Percentiles rank a stretch among this genome's conserved stretches.
Conservation (phyloP, 2,329 filamentous ascomycete species). For the Fusarium clavum region DNA sequence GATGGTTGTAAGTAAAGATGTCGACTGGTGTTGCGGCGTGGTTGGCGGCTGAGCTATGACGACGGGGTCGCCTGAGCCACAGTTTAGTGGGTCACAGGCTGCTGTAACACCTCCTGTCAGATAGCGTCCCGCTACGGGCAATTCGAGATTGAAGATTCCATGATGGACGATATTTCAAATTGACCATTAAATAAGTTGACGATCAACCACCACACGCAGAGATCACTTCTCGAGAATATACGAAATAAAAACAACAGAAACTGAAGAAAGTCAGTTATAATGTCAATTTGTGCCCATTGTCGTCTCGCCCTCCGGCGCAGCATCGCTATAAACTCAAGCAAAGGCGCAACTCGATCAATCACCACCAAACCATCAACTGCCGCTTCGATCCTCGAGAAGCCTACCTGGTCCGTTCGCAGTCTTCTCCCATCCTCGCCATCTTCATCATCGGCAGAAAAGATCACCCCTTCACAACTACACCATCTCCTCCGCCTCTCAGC, state of each 20-base stretch:
- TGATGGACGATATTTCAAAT: neutral
- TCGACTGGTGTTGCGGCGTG: conserved; percentile 28
- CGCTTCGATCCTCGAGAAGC: conserved; percentile 70
- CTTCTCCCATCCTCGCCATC: conserved; percentile 67
- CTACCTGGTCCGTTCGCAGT: conserved; percentile 85
- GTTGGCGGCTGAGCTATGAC: conserved; percentile 44
- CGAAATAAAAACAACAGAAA: neutral
- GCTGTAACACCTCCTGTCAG: neutral
- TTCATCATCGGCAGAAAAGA: conserved; percentile 52
- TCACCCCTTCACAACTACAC: conserved; percentile 76
- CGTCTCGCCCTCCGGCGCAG: conserved; percentile 45
- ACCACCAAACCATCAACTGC: conserved; percentile 32
- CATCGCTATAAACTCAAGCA: conserved; percentile 12
- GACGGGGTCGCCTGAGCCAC: conserved; percentile 44
- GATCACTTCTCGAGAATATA: neutral
- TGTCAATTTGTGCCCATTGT: conserved; percentile 50
- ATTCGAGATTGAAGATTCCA: conserved; percentile 18
- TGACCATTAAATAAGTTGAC: neutral
- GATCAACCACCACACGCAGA: neutral
- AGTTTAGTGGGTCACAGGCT: conserved; percentile 23
- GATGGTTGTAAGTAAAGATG: conserved; percentile 33
- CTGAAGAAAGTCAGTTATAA: conserved; percentile 20
- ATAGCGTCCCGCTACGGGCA: neutral
- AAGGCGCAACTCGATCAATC: conserved; percentile 5
- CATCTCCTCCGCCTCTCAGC: conserved; percentile 92